Evolutionary conservation across 129 eudicot genomes (phyloP), one percentile per base, ranked within the genome.

Genomic region (Glebionis coronaria): DNA sequence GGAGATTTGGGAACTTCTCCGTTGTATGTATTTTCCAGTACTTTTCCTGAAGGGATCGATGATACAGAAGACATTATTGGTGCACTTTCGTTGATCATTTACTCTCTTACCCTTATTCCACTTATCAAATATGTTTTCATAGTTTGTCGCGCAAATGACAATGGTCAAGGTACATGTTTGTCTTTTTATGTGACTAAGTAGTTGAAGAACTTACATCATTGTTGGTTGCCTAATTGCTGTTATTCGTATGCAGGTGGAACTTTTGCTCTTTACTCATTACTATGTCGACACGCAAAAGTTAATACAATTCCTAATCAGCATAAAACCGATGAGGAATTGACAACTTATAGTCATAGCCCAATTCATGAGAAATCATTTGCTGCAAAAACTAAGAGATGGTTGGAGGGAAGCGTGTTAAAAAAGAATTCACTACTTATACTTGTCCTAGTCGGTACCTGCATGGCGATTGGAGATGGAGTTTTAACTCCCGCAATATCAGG

Each of bases 1-100:
- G 98, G 98, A 62, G 98, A 93, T 76, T 79, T 93, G 80, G 98
- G 98, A 69, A 93, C 98, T 54, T 93, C 98, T 76, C 98, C 98
- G 1, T 79, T 93, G 71, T 93, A 93, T 77, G 98, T 93, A 15
- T 93, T 93, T 72, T 84, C 88, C 83, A 93, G 86, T 73, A 86
- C 95, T 44, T 93, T 93, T 53, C 96, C 98, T 2, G 73, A 73
- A 35, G 89, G 86, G 51, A 76, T 93, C 64, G 66, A 69, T 3
- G 86, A 93, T 63, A 67, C 89, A 18, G 95, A 93, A 82, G 96
- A 86, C 72, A 73, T 93, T 51, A 76, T 93, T 62, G 98, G 98
- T 3, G 98, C 98, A 66, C 92, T 93, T 64, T 93, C 98, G 12
- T 79, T 93, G 78, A 93, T 93, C 53, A 93, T 93, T 57, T 93